Percentiles rank a stretch among this genome's conserved stretches.
Conservation (phyloP, 352 stramenopile genomes). For the Phytophthora pluvialis region DNA sequence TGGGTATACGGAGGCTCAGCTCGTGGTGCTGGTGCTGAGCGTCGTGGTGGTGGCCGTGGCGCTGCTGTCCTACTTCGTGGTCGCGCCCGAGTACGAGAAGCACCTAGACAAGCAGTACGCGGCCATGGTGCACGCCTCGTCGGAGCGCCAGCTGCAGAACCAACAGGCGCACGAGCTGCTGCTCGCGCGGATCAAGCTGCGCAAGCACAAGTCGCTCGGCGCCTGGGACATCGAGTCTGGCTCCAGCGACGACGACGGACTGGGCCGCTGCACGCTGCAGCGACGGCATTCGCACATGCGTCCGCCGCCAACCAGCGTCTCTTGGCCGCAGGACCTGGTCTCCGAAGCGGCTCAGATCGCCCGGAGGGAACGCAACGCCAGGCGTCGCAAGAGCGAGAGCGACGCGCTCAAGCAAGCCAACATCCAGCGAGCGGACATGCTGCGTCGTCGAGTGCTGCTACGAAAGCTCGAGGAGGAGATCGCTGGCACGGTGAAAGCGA, state of each 20-base stretch:
- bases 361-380: constrained; percentile 40
- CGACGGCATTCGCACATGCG: constrained; percentile 34
- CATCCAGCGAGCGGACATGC: constrained; percentile 63
- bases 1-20: constrained; percentile 55
- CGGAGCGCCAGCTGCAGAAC: constrained; percentile 27
- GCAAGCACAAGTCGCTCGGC: constrained; percentile 50
- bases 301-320: constrained; percentile 19
- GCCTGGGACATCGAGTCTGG: constrained; percentile 54
- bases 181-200: constrained; percentile 33
- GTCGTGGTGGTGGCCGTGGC: constrained; percentile 61
- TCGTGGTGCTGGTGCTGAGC: constrained; percentile 60
- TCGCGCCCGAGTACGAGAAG: constrained; percentile 80
- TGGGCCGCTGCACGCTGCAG: constrained; percentile 11
- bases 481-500: constrained; percentile 69
- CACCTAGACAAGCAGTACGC: constrained; percentile 67
- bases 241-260: constrained; percentile 51
- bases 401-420: constrained; percentile 64
- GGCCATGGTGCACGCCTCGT: constrained; percentile 42
- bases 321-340: constrained; percentile 18
- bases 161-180: constrained; percentile 29
- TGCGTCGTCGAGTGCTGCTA: constrained; percentile 66
- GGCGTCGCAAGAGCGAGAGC: constrained; percentile 73
- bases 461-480: constrained; percentile 81
- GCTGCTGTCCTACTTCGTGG: constrained; percentile 83
- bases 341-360: constrained; percentile 22